Conservation (phyloP, 495 filamentous ascomycete species). For the Penicillium diatomitis region DNA sequence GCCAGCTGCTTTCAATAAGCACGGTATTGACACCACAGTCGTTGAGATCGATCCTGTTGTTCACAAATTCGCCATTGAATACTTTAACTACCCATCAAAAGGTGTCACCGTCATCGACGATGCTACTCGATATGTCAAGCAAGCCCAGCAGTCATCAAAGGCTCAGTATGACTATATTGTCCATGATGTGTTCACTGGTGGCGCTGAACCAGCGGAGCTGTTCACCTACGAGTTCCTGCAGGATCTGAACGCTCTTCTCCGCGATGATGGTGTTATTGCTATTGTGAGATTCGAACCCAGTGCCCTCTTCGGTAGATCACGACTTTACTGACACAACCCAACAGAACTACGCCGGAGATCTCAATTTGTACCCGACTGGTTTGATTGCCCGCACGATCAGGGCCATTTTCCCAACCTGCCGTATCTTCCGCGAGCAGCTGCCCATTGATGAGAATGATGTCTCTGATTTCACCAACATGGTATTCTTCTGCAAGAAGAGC, state of each 20-base stretch:
- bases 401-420: conserved; percentile 67
- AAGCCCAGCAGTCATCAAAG: conserved; percentile 31
- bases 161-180: conserved; percentile 78
- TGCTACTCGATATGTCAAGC: conserved; percentile 62
- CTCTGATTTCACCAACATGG: conserved; percentile 83
- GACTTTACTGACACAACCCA: not conserved
- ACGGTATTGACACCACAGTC: conserved; percentile 85
- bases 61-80: conserved; percentile 66
- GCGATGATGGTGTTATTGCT: conserved; percentile 72
- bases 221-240: conserved; percentile 80
- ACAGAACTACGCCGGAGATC: conserved; percentile 95
- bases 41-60: conserved; percentile 92
- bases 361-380: conserved; percentile 59
- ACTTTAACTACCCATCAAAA: conserved; percentile 71
- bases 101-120: conserved; percentile 76
- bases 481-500: conserved; percentile 48
- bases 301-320: not conserved
- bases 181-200: conserved; percentile 98
- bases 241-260: conserved; percentile 58
- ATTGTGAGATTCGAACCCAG: conserved; percentile 51
- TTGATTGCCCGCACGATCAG: conserved; percentile 65
- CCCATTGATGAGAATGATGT: conserved; percentile 30
- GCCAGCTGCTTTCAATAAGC: conserved; percentile 72
- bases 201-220: conserved; percentile 77
- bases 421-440: conserved; percentile 74